A percentile compares a stretch with the other conserved stretches of the same genome.
Evolutionary conservation across 2,329 filamentous ascomycete genomes (phyloP).

Genomic region (Lachnellula cervina): DNA sequence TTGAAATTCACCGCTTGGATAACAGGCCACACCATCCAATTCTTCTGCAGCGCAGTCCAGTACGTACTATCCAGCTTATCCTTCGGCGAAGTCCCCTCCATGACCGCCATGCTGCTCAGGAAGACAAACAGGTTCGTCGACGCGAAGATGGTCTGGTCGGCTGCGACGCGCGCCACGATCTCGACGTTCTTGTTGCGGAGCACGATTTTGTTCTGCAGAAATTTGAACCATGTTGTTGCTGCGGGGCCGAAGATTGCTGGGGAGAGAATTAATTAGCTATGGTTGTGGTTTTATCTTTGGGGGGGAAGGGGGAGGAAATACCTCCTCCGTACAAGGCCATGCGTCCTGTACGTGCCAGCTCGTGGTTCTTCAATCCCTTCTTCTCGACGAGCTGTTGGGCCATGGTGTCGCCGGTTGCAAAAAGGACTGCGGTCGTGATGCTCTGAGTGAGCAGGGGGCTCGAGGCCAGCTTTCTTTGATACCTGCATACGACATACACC

Average conservation of each 20-base stretch:
- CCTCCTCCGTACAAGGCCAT: slow-evolving; percentile 78
- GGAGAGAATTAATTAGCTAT: not conserved
- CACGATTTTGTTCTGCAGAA: slow-evolving; percentile 59
- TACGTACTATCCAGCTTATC: slow-evolving; percentile 60
- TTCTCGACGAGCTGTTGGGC: slow-evolving; percentile 89
- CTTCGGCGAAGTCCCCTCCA: slow-evolving; percentile 55
- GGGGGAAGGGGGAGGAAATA: slow-evolving; percentile 35
- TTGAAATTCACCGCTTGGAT: slow-evolving; percentile 68
- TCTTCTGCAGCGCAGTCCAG: slow-evolving; percentile 56
- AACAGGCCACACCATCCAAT: slow-evolving; percentile 65
- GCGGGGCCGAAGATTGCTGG: slow-evolving; percentile 64
- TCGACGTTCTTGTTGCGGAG: slow-evolving; percentile 52
- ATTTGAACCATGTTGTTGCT: slow-evolving; percentile 65
- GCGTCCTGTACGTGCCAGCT: slow-evolving; percentile 64
- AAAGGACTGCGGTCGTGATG: slow-evolving; percentile 85
- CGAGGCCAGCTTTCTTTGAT: slow-evolving; percentile 75
- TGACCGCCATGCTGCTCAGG: slow-evolving; percentile 61
- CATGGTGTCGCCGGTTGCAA: slow-evolving; percentile 84
- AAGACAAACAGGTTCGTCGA: slow-evolving; percentile 60
- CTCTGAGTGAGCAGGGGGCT: slow-evolving; percentile 86
- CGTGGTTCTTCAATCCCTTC: slow-evolving; percentile 71
- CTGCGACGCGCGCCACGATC: slow-evolving; percentile 57
- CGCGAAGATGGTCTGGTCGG: slow-evolving; percentile 64
- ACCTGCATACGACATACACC: slow-evolving; percentile 50
- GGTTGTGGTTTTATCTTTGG: slow-evolving; percentile 12